These are phyloP conservation scores for Penicillium brevicompactum DNA, from an alignment of 2,329 filamentous ascomycete genomes.

Conservation along the genomic window DNA sequence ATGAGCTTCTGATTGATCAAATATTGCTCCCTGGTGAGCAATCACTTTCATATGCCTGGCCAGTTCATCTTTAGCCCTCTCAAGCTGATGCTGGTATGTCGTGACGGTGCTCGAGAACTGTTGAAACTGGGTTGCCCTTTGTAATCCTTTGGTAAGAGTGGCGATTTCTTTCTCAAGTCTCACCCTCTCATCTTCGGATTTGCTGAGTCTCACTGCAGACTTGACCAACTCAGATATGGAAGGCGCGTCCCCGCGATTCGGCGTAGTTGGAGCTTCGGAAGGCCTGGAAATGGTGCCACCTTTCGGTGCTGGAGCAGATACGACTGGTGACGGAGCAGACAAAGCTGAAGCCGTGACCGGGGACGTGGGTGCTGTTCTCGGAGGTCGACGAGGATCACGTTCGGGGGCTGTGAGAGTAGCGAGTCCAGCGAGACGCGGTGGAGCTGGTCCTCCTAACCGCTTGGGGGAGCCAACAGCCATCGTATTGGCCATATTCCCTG, in stretches of 20 bases:
- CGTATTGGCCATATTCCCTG: slow-evolving; percentile 9
- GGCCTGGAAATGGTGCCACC: neutral
- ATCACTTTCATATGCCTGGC: neutral
- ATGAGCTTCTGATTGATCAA: neutral
- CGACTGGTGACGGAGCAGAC: neutral
- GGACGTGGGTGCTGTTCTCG: neutral
- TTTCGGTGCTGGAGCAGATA: neutral
- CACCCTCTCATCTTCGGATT: slow-evolving; percentile 28
- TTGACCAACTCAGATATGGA: neutral
- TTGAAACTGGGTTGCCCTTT: slow-evolving; percentile 21
- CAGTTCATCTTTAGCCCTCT: slow-evolving; percentile 10
- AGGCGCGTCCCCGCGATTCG: neutral
- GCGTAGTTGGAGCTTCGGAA: neutral
- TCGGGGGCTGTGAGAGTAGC: neutral
- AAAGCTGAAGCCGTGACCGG: neutral
- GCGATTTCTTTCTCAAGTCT: slow-evolving; percentile 33
- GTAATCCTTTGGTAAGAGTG: slow-evolving; percentile 41
- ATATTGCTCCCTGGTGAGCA: neutral
- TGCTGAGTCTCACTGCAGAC: slow-evolving; percentile 6
- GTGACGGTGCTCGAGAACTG: slow-evolving; percentile 28
- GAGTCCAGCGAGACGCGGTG: neutral
- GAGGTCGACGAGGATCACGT: slow-evolving; percentile 6
- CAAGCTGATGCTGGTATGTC: slow-evolving; percentile 20
- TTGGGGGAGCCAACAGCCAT: slow-evolving; percentile 11
- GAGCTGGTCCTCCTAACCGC: neutral